Evolutionary conservation across 2,329 filamentous ascomycete genomes (phyloP), one percentile per base, ranked within the genome.

Genomic region (Hirsutella rhossiliensis): DNA sequence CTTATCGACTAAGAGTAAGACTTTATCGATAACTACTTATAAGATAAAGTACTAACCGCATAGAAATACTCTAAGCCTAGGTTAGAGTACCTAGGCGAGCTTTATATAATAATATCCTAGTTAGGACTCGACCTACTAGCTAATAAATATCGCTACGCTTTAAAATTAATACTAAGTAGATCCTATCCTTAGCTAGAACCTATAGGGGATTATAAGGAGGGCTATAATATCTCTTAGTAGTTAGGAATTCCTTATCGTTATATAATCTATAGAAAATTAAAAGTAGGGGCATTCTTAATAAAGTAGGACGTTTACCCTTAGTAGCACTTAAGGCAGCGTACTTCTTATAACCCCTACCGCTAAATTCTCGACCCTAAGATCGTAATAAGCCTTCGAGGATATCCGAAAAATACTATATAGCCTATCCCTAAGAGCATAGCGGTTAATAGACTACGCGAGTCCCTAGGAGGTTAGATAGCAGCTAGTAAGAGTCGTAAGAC

Each of bases 301-400:
- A 40, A 40, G 34, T 40, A 17, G 37, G 42, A 38, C 40, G 32
- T 45, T 27, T 20, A 42, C 31, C 43, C 34, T 32, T 18, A 40
- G 34, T 45, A 23, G 40, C 40, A 38, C 23, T 38, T 45, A 11
- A 19, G 44, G 36, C n/a, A 45, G 44, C 44, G 40, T 17, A 31
- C 44, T 32, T 38, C 39, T 17, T 32, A 18, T 13, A 40, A 45
- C 29, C 34, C 34, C 15, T 45, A n/a, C n/a, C n/a, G n/a, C n/a
- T n/a, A n/a, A n/a, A n/a, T n/a, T n/a, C n/a, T n/a, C n/a, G n/a
- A n/a, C 28, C 41, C 44, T 13, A 46, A 46, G 18, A 46, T 46
- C 38, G 37, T 18, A 32, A 39, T 7, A 19, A 19, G 5, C 13
- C 36, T 23, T 13, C 36, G 36, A 38, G 36, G 36, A 13, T 15